phyloP scores from a whole-genome alignment of 2,329 filamentous ascomycete species.

The Penicillium sp. region DNA sequence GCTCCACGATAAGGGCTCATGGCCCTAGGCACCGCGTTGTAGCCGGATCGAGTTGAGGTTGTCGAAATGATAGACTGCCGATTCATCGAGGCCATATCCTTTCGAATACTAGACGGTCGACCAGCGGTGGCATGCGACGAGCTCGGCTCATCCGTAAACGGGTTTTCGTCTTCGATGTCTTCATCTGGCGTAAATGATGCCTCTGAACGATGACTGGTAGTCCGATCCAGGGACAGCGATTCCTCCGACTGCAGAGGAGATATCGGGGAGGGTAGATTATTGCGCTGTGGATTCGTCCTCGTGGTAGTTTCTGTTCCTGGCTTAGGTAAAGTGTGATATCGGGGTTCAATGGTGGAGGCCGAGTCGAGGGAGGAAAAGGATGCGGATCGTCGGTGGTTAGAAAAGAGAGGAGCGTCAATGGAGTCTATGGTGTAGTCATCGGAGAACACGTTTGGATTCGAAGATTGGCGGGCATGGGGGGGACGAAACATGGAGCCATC shows the following conservation, averaged over 20 bases:
- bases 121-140: constrained; percentile 11
- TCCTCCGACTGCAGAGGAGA: constrained; percentile 1
- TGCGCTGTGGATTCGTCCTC: not conserved
- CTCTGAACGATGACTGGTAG: constrained; percentile 14
- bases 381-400: constrained; percentile 26
- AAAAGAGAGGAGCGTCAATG: constrained; percentile 32
- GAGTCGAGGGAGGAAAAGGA: constrained; percentile 31
- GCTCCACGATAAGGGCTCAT: constrained; percentile 67
- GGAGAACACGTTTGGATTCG: constrained; percentile 45
- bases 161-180: constrained; percentile 26
- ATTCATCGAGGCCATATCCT: constrained; percentile 32
- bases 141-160: constrained; percentile 33
- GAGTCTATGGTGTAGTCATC: constrained; percentile 47
- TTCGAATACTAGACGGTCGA: constrained; percentile 33
- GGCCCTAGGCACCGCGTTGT: constrained; percentile 44
- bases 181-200: constrained; percentile 18
- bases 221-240: constrained; percentile 23
- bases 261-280: constrained; percentile 4
- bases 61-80: constrained; percentile 26
- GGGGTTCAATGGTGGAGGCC: constrained; percentile 28
- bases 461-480: constrained; percentile 19
- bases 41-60: constrained; percentile 30
- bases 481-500: constrained; percentile 14
- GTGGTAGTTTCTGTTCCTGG: constrained; percentile 2
- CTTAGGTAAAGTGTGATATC: constrained; percentile 9